Conservation (phyloP, 495 filamentous ascomycete genomes). For the Entonaema liquescens region DNA sequence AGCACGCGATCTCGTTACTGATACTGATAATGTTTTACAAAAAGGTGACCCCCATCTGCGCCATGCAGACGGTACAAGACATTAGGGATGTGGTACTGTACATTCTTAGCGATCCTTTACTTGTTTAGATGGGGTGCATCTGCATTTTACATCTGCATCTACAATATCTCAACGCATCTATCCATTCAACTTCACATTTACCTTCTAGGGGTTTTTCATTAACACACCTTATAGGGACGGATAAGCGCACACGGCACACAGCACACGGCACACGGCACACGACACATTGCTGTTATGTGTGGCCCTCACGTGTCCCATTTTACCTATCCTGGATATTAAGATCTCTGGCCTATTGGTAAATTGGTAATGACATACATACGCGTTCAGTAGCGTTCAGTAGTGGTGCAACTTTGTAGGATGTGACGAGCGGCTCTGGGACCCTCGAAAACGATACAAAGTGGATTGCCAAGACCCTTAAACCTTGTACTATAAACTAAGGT, state of each 20-base stretch:
- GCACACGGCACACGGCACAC: constrained; percentile 10
- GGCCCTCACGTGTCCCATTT: constrained; percentile 30
- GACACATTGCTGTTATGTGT: constrained; percentile 7
- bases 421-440: constrained; percentile 34
- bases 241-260: not conserved
- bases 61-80: not conserved
- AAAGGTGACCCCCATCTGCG: constrained; percentile 1
- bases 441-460: not conserved
- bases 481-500: constrained; percentile 9
- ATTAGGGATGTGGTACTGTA: not conserved
- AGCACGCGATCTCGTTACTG: constrained; percentile 26
- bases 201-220: no score
- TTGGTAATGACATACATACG: constrained; percentile 9
- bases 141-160: constrained; percentile 4
- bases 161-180: constrained; percentile 7
- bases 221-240: not conserved
- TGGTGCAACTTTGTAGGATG: not conserved
- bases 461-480: constrained; percentile 12
- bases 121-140: constrained; percentile 18
- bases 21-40: constrained; percentile 20
- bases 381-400: constrained; percentile 4
- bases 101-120: constrained; percentile 1
- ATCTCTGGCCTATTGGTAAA: not conserved
- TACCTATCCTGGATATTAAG: constrained; percentile 28
- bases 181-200: no score